A percentile compares a stretch with the other conserved stretches of the same genome.
Conservation (phyloP, 345 rosid genomes). For the Draba incana region DNA sequence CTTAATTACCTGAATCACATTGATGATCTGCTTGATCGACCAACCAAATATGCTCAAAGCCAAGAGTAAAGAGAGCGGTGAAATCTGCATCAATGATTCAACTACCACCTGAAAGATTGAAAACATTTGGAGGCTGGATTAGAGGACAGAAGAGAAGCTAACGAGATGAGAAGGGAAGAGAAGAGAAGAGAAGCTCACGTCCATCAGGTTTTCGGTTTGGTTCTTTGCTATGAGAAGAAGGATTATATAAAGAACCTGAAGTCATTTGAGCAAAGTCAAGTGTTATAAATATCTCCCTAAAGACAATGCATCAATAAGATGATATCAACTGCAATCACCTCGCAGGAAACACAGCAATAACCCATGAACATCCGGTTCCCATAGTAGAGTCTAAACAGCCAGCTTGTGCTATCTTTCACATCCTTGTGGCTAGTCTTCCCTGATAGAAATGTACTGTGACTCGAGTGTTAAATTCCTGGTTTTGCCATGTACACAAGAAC, state of each 20-base stretch:
- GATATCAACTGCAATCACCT: conserved; percentile 52
- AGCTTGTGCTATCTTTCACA: conserved; percentile 86
- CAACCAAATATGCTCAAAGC: conserved; percentile 76
- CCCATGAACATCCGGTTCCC: conserved; percentile 95
- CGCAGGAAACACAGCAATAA: conserved; percentile 90
- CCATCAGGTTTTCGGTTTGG: conserved; percentile 59
- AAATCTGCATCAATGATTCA: conserved; percentile 48
- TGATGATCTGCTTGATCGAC: conserved; percentile 77
- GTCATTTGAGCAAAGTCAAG: conserved; percentile 7
- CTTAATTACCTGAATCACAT: conserved; percentile 73
- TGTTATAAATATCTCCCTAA: not conserved
- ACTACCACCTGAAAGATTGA: conserved; percentile 52
- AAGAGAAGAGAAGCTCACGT: conserved; percentile 52
- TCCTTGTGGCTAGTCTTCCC: conserved; percentile 95
- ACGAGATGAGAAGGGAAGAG: conserved; percentile 1
- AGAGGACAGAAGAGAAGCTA: conserved; percentile 2
- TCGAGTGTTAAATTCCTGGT: conserved; percentile 25
- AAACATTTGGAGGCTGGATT: conserved; percentile 19
- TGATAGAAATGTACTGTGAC: conserved; percentile 80
- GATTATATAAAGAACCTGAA: conserved; percentile 82
- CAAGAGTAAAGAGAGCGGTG: conserved; percentile 56
- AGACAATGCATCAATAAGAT: not conserved
- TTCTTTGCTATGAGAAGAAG: conserved; percentile 69
- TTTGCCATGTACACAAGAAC: conserved; percentile 13
- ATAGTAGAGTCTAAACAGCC: conserved; percentile 92